Evolutionary conservation across 176 grass and related monocot species (phyloP).

Genomic region (Otatea glauca): DNA sequence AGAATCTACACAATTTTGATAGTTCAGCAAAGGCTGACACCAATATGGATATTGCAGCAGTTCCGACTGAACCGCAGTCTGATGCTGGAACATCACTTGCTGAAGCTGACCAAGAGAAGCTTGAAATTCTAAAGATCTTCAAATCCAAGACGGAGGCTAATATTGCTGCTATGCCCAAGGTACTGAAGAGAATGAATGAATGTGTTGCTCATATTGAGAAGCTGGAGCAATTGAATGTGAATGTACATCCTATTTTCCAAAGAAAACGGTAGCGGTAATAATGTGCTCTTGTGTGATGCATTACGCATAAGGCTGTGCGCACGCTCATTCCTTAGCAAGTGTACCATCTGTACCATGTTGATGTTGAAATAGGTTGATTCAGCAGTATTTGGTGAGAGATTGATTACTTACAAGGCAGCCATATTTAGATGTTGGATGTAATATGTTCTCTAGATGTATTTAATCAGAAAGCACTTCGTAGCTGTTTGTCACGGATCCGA

Average conservation of each 20-base stretch:
- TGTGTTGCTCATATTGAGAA: conserved; percentile 39
- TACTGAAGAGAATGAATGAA: conserved; percentile 37
- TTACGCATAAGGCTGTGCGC: background rate
- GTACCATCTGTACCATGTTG: conserved; percentile 13
- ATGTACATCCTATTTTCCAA: conserved; percentile 41
- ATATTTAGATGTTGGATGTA: conserved; percentile 8
- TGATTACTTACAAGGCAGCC: background rate
- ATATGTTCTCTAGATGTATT: conserved; percentile 36
- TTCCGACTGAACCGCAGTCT: background rate
- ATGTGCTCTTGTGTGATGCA: background rate
- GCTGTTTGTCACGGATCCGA: background rate
- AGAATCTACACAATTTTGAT: background rate
- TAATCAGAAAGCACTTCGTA: conserved; percentile 1
- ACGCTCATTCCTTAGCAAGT: background rate
- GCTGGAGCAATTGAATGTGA: conserved; percentile 13
- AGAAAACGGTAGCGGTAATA: conserved; percentile 21
- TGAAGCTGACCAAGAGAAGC: background rate
- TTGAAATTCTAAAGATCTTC: conserved; percentile 46
- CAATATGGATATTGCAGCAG: conserved; percentile 34
- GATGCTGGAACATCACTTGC: background rate
- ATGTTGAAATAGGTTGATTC: background rate
- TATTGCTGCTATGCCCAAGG: conserved; percentile 33
- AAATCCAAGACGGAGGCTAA: conserved; percentile 32
- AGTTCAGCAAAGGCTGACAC: conserved; percentile 5
- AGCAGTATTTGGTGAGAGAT: background rate